Percentiles rank a stretch among this genome's conserved stretches.
Conservation (phyloP, 352 stramenopile species). For the Lagenidium giganteum region DNA sequence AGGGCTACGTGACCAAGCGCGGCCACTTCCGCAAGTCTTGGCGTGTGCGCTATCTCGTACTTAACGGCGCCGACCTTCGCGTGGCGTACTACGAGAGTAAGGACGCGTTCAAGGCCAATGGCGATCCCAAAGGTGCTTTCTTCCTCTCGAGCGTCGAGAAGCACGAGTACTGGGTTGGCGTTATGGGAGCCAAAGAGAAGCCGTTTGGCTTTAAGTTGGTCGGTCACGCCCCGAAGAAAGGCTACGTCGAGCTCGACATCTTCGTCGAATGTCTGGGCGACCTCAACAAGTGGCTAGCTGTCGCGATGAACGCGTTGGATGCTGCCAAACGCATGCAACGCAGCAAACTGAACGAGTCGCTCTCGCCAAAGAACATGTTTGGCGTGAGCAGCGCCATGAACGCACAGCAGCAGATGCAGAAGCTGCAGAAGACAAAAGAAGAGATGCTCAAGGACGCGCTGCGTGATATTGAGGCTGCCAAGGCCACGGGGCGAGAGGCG, state of each 20-base stretch:
- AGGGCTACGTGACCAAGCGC: slow-evolving; percentile 73
- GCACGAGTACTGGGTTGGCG: slow-evolving; percentile 54
- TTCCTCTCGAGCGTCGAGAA: slow-evolving; percentile 58
- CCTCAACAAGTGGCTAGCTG: slow-evolving; percentile 61
- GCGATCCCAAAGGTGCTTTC: slow-evolving; percentile 39
- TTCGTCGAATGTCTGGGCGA: slow-evolving; percentile 48
- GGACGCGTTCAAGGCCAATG: slow-evolving; percentile 26
- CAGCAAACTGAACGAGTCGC: too few relatives aligned
- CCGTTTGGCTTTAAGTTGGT: slow-evolving; percentile 73
- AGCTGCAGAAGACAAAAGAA: slow-evolving; percentile 36
- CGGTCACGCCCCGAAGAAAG: slow-evolving; percentile 51
- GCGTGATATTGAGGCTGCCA: slow-evolving; percentile 46
- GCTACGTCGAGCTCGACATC: slow-evolving; percentile 61
- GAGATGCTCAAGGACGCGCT: slow-evolving; percentile 46
- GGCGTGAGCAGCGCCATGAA: slow-evolving; percentile 24
- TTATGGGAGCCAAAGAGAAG: slow-evolving; percentile 46
- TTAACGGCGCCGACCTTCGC: slow-evolving; percentile 49
- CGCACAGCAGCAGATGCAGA: slow-evolving; percentile 48
- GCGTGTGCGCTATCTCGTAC: slow-evolving; percentile 56
- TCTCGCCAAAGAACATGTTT: slow-evolving; percentile 32
- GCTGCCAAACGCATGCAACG: slow-evolving; percentile 26
- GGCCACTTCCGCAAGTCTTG: slow-evolving; percentile 70
- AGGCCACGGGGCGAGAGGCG: slow-evolving; percentile 41
- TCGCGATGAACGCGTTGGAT: slow-evolving; percentile 51
- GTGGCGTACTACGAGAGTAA: slow-evolving; percentile 66